A percentile compares a stretch with the other conserved stretches of the same genome.
These are phyloP conservation scores for Phytophthora idaei DNA, from an alignment of 352 stramenopile species.

Conservation along the genomic window DNA sequence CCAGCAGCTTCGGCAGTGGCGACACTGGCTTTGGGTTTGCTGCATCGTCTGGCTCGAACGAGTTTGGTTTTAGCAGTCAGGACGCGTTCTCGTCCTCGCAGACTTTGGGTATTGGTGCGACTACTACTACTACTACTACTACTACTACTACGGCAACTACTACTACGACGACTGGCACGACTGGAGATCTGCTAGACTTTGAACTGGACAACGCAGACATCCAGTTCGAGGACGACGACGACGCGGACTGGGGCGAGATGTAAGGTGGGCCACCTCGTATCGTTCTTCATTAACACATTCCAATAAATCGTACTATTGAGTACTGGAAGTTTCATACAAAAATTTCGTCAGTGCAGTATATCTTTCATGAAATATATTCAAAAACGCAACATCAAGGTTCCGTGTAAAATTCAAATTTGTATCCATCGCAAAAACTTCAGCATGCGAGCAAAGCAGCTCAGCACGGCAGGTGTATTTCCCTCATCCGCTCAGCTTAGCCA, in stretches of 20 bases:
- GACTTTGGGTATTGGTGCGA: slow-evolving; percentile 21
- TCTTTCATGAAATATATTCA: too few species aligned
- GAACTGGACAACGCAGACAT: slow-evolving; percentile 77
- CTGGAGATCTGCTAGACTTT: slow-evolving; percentile 76
- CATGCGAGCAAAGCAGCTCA: too few species aligned
- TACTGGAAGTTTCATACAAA: neutral
- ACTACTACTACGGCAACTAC: slow-evolving; percentile 35
- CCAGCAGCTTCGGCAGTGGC: slow-evolving; percentile 34
- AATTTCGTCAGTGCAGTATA: too few species aligned
- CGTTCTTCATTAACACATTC: slow-evolving; percentile 12
- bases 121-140: slow-evolving; percentile 30
- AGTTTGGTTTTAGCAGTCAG: slow-evolving; percentile 43
- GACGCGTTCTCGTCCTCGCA: slow-evolving; percentile 35
- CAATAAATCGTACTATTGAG: neutral
- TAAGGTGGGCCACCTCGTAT: slow-evolving; percentile 29
- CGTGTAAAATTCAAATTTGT: slow-evolving; percentile 2
- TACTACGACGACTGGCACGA: slow-evolving; percentile 37
- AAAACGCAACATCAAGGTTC: too few species aligned
- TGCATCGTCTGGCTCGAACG: slow-evolving; percentile 29
- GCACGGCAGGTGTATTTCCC: neutral
- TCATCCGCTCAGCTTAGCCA: slow-evolving; percentile 18
- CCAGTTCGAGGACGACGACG: slow-evolving; percentile 81
- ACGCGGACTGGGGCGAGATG: slow-evolving; percentile 87
- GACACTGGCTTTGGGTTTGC: slow-evolving; percentile 30
- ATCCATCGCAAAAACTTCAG: neutral